Conservation (phyloP, 2,329 filamentous ascomycete genomes). For the Zymoseptoria crescenta region DNA sequence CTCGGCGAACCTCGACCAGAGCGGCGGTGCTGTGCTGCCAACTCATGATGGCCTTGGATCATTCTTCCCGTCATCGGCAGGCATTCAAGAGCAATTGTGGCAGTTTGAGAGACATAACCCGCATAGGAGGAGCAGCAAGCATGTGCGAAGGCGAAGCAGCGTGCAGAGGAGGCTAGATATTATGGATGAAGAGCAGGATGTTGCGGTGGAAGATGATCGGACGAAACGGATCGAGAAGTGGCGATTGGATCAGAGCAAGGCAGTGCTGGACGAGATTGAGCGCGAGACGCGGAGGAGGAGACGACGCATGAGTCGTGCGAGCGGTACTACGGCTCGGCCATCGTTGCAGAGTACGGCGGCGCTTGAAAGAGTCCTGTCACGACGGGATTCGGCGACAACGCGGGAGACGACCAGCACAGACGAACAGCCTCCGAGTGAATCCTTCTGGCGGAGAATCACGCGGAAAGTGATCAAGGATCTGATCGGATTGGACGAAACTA, state of each 20-base stretch:
- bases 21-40: slow-evolving; percentile 66
- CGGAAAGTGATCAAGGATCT: slow-evolving; percentile 80
- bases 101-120: slow-evolving; percentile 83
- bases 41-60: slow-evolving; percentile 86
- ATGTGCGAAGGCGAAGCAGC: slow-evolving; percentile 46
- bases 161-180: slow-evolving; percentile 50
- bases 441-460: slow-evolving; percentile 74
- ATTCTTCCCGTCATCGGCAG: slow-evolving; percentile 51
- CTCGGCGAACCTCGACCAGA: slow-evolving; percentile 45
- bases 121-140: slow-evolving; percentile 49
- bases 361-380: slow-evolving; percentile 10
- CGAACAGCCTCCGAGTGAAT: slow-evolving; percentile 44
- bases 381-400: slow-evolving; percentile 20
- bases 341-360: slow-evolving; percentile 12
- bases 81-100: slow-evolving; percentile 75
- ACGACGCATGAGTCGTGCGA: slow-evolving; percentile 55
- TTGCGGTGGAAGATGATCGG: slow-evolving; percentile 60
- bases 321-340: slow-evolving; percentile 21
- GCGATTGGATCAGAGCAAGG: slow-evolving; percentile 82
- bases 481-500: slow-evolving; percentile 79
- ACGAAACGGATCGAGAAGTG: slow-evolving; percentile 82
- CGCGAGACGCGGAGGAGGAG: slow-evolving; percentile 62
- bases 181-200: slow-evolving; percentile 43
- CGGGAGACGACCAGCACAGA: slow-evolving; percentile 17
- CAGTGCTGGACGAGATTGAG: slow-evolving; percentile 81